A percentile compares a stretch with the other conserved stretches of the same genome.
These are phyloP conservation scores for Penicillium sp. DNA, from an alignment of 2,329 filamentous ascomycete species.

Conservation along the genomic window DNA sequence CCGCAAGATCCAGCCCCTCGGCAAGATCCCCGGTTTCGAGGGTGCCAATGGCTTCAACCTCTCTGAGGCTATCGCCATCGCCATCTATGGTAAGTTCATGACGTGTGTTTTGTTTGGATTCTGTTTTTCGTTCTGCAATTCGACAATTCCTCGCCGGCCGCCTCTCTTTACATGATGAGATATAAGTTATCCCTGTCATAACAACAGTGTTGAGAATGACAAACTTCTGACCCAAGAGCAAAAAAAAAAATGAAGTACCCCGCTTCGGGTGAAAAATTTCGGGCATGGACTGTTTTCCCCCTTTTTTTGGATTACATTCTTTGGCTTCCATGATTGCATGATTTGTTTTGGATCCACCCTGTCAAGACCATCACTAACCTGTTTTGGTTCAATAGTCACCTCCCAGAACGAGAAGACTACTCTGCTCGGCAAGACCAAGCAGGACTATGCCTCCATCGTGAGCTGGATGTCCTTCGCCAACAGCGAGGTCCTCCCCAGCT, in stretches of 20 bases:
- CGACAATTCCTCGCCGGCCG: slow-evolving; percentile 1
- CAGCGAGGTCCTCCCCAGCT: slow-evolving; percentile 70
- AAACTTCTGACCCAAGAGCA: slow-evolving; percentile 69
- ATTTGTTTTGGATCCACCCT: slow-evolving; percentile 6
- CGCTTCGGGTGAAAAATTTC: slow-evolving; percentile 24
- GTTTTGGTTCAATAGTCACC: slow-evolving; percentile 63
- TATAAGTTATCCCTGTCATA: slow-evolving; percentile 99
- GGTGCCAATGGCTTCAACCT: slow-evolving; percentile 88
- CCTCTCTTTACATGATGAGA: slow-evolving; percentile 62
- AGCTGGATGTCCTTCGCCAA: slow-evolving; percentile 99
- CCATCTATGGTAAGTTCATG: slow-evolving; percentile 84
- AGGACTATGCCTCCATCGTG: slow-evolving; percentile 98
- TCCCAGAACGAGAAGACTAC: slow-evolving; percentile 99
- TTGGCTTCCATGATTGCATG: slow-evolving; percentile 14
- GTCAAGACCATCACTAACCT: slow-evolving; percentile 24
- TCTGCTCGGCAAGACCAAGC: slow-evolving; percentile 99
- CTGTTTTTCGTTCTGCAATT: slow-evolving; percentile 3
- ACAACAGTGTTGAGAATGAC: slow-evolving; percentile 74
- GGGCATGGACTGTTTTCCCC: slow-evolving; percentile 3
- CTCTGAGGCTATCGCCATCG: slow-evolving; percentile 88
- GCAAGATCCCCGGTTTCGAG: slow-evolving; percentile 90
- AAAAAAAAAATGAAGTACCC: slow-evolving; percentile 47
- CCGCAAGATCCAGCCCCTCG: slow-evolving; percentile 78
- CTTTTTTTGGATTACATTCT: slow-evolving; percentile 16
- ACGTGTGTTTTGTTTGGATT: slow-evolving; percentile 19